These are phyloP conservation scores for Vachellia collinsii DNA, from an alignment of 306 rosid genomes.

Conservation along the genomic window DNA sequence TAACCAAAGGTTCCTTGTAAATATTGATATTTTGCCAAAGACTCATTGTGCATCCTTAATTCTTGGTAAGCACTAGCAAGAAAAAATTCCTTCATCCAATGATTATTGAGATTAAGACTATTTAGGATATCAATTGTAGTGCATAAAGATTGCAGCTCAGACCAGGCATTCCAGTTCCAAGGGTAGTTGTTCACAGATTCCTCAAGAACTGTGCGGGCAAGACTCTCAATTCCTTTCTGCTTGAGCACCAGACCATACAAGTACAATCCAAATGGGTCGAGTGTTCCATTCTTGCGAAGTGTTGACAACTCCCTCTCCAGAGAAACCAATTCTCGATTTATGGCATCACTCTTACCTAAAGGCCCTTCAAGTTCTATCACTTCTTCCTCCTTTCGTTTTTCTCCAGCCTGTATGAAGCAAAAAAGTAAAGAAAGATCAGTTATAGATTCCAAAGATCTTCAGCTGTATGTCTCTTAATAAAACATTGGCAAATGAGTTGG, in stretches of 20 bases:
- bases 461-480: neutral
- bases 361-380: conserved; percentile 93
- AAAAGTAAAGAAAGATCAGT: neutral
- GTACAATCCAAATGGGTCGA: conserved; percentile 88
- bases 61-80: conserved; percentile 90
- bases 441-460: too few species aligned
- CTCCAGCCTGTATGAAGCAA: conserved; percentile 76
- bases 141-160: conserved; percentile 86
- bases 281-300: conserved; percentile 67
- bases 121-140: conserved; percentile 68
- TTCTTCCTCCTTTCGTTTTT: conserved; percentile 96
- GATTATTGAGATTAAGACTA: conserved; percentile 79
- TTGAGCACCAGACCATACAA: conserved; percentile 89
- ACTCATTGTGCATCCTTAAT: conserved; percentile 84
- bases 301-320: conserved; percentile 86
- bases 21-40: conserved; percentile 71
- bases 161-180: conserved; percentile 99
- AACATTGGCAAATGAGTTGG: conserved; percentile 5
- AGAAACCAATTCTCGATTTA: conserved; percentile 77
- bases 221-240: conserved; percentile 81
- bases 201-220: conserved; percentile 80
- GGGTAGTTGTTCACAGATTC: conserved; percentile 96
- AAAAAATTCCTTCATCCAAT: conserved; percentile 97
- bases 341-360: conserved; percentile 75
- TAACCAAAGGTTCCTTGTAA: conserved; percentile 76